Percentiles rank a stretch among this genome's conserved stretches.
phyloP scores from a whole-genome alignment of 1,284 basidiomycete species.

The Boletus sp. region DNA sequence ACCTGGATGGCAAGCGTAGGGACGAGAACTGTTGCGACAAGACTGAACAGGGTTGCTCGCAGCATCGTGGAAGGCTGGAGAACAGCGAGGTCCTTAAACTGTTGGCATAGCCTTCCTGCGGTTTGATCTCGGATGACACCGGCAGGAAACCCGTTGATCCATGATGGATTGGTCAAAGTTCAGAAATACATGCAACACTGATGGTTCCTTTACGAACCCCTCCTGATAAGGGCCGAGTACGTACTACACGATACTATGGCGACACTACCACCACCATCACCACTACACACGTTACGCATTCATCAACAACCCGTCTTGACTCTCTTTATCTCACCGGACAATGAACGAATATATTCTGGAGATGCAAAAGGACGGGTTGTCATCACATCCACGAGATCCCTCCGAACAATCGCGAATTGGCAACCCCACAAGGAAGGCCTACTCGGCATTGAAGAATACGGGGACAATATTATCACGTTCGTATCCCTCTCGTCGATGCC shows the following conservation, averaged over 20 bases:
- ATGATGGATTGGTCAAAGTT: too few relatives aligned
- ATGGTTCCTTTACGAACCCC: too few relatives aligned
- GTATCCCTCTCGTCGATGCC: constrained; percentile 14
- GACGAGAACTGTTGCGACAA: background rate
- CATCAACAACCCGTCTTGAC: constrained; percentile 62
- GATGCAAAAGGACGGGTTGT: constrained; percentile 73
- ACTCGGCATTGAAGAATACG: constrained; percentile 76
- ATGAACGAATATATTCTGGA: constrained; percentile 78
- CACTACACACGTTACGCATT: constrained; percentile 72
- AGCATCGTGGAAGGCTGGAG: constrained; percentile 3
- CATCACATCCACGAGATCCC: constrained; percentile 67
- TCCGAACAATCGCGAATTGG: constrained; percentile 75
- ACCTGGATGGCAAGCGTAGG: constrained; percentile 13
- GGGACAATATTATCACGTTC: constrained; percentile 67
- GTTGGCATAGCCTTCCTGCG: background rate
- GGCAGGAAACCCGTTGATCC: too few relatives aligned
- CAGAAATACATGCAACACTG: too few relatives aligned
- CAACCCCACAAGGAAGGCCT: constrained; percentile 74
- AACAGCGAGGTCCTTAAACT: too few relatives aligned
- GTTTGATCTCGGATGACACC: background rate
- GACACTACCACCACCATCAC: constrained; percentile 48
- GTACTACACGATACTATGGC: background rate
- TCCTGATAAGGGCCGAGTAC: too few relatives aligned
- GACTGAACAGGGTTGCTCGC: background rate
- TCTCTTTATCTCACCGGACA: constrained; percentile 62